phyloP scores from a whole-genome alignment of 2,329 filamentous ascomycete species.

The Epichloe sibirici region DNA sequence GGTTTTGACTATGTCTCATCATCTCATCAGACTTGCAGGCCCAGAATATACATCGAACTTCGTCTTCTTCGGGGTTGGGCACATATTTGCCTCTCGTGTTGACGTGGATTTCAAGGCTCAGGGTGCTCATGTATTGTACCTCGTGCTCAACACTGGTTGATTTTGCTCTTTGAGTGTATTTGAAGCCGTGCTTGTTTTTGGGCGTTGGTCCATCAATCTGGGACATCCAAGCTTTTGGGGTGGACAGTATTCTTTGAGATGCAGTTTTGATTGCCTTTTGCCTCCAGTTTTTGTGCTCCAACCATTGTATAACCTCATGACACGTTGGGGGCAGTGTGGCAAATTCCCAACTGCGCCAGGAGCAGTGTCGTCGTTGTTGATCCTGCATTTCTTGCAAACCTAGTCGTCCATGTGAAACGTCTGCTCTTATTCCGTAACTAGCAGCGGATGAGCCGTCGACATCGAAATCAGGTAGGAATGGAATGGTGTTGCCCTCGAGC shows the following conservation, averaged over 20 bases:
- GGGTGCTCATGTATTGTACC: constrained; percentile 87
- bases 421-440: constrained; percentile 39
- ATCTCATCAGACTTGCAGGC: constrained; percentile 64
- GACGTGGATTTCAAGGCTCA: constrained; percentile 88
- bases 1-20: constrained; percentile 23
- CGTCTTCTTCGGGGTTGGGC: constrained; percentile 83
- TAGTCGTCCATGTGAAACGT: constrained; percentile 34
- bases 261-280: constrained; percentile 10
- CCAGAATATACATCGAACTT: constrained; percentile 85
- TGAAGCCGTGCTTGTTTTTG: constrained; percentile 68
- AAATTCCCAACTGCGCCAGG: constrained; percentile 59
- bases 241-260: constrained; percentile 13
- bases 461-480: constrained; percentile 72
- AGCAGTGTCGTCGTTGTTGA: constrained; percentile 39
- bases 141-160: constrained; percentile 71
- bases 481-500: constrained; percentile 60
- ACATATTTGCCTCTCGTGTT: constrained; percentile 72
- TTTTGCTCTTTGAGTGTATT: constrained; percentile 66
- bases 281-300: constrained; percentile 24
- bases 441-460: constrained; percentile 41
- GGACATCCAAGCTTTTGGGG: constrained; percentile 41
- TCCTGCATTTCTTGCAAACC: constrained; percentile 39
- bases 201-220: constrained; percentile 87
- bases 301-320: constrained; percentile 59
- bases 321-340: constrained; percentile 56